Conservation (phyloP, 441 rosid genomes). For the Gossypium aridum region DNA sequence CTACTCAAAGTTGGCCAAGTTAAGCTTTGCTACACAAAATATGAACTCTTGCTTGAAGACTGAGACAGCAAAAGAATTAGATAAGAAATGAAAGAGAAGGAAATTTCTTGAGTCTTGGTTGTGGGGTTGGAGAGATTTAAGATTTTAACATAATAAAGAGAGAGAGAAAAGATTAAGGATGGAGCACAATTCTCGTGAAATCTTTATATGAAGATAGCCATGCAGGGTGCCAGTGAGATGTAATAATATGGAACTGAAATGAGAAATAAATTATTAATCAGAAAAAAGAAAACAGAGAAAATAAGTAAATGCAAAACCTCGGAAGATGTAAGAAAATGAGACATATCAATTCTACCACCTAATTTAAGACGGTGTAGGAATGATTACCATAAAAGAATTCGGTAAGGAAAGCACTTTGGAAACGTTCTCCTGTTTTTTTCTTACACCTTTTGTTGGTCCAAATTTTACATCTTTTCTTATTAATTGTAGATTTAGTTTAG, state of each 20-base stretch:
- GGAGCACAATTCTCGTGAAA: conserved; percentile 56
- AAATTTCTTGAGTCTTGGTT: conserved; percentile 2
- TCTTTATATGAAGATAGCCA: conserved; percentile 57
- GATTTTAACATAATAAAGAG: conserved; percentile 27
- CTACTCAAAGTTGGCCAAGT: neutral
- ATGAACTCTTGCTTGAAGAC: neutral
- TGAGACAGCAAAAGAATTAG: neutral
- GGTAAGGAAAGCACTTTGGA: neutral
- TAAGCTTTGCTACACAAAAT: neutral
- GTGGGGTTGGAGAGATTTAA: conserved; percentile 11
- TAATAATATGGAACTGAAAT: conserved; percentile 16
- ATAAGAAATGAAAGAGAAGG: conserved; percentile 6
- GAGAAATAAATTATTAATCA: neutral
- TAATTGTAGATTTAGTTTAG: too few relatives aligned
- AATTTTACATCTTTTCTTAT: neutral
- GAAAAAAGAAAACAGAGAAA: neutral
- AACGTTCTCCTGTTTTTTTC: neutral
- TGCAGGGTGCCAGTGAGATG: conserved; percentile 47
- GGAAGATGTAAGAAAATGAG: neutral
- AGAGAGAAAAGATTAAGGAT: conserved; percentile 17
- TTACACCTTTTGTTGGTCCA: neutral
- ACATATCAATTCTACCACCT: neutral
- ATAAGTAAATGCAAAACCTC: neutral
- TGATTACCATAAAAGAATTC: neutral
- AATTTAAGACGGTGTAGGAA: neutral